Base-by-base conservation (phyloP, 75 land plant genomes). In the Chamaecyparis obtusa region DNA sequence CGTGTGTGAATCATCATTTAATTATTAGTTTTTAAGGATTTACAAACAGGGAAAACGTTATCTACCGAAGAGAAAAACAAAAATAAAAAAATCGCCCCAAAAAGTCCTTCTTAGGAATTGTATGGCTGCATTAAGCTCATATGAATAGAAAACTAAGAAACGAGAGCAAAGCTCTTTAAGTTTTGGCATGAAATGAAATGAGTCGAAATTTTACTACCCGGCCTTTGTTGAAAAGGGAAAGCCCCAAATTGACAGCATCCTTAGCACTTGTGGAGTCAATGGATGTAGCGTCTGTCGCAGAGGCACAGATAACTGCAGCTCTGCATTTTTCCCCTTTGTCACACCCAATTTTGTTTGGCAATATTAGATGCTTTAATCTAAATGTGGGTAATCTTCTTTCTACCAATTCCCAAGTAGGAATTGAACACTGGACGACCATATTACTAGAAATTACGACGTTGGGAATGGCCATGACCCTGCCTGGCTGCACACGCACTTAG, bases 221-320 rank as follows among this genome's bases (percentile, higher is more conserved):
- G 88, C 97, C 95, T 92, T 93, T 93, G 90, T 93, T 90, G 92
- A 96, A 96, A 89, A 94, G 95, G 19, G 93, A 90, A 83, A 96
- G 93, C 6, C 98, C 98, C 86, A 90, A 35, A 72, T 94, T 93
- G 87, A 96, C 94, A 74, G 97, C 92, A 5, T 95, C 93, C 86
- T 89, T 93, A 1, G 98, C 95, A 19, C 91, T 91, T 3, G 86
- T 72, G 15, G 92, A 41, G 19, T 89, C 84, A 16, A 89, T 48
- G 37, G 93, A 36, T 3, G 87, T 55, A 21, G 87, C 37, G 21
- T 86, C 87, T 36, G 77, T 41, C 19, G 37, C 84, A 21, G 71
- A 41, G 3, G 87, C n/a, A 19, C 49, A 44, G 21, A 9, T 30
- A 27, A 27, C n/a, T 27, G n/a, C 30, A 80, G n/a, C 83, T 3